Conservation (phyloP, 2,329 filamentous ascomycete genomes). For the Neoarthrinium moseri region DNA sequence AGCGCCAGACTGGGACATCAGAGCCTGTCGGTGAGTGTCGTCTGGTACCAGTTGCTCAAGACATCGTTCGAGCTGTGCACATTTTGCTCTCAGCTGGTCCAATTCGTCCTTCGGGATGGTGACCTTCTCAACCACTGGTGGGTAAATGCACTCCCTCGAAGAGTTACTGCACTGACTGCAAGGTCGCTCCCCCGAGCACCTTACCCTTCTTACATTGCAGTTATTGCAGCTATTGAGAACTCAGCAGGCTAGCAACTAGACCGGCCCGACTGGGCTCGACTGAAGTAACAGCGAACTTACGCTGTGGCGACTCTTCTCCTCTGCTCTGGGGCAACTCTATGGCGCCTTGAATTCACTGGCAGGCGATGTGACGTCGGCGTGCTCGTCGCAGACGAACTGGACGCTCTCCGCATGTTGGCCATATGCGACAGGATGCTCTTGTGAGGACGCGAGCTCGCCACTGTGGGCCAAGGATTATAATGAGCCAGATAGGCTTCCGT, state of each 20-base stretch:
- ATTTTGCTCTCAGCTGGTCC: slow-evolving; percentile 37
- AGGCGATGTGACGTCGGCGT: slow-evolving; percentile 31
- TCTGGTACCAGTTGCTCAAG: slow-evolving; percentile 37
- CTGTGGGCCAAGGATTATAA: not conserved
- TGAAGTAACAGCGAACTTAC: slow-evolving; percentile 30
- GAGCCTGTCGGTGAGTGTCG: slow-evolving; percentile 29
- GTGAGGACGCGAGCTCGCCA: too few relatives aligned
- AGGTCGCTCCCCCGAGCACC: slow-evolving; percentile 49
- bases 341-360: slow-evolving; percentile 48
- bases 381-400: slow-evolving; percentile 3
- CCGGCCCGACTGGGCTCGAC: not conserved
- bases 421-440: too few relatives aligned
- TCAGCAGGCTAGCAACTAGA: too few relatives aligned
- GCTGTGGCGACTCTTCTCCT: slow-evolving; percentile 49
- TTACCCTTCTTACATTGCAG: slow-evolving; percentile 52
- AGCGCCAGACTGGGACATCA: slow-evolving; percentile 24
- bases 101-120: slow-evolving; percentile 39
- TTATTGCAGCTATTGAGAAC: slow-evolving; percentile 43
- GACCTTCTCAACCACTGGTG: slow-evolving; percentile 41
- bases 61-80: slow-evolving; percentile 38
- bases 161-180: slow-evolving; percentile 43
- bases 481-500: too few relatives aligned
- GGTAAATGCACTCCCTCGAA: slow-evolving; percentile 47
- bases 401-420: slow-evolving; percentile 1
- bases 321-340: slow-evolving; percentile 44